Evolutionary conservation across 495 filamentous ascomycete species (phyloP).

Genomic region (Podospora pseudopauciseta): DNA sequence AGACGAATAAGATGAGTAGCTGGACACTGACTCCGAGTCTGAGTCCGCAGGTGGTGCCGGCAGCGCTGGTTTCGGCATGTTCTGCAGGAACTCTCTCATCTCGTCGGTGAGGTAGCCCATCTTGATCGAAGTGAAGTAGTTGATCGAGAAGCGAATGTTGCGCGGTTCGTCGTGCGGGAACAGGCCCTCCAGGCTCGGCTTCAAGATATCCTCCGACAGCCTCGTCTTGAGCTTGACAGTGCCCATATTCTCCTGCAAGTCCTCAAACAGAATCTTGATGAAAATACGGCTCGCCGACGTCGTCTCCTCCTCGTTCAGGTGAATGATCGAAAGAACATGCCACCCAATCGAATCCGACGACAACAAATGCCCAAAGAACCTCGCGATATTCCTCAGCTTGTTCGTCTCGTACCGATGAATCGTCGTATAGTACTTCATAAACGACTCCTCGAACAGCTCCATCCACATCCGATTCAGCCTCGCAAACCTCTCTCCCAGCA

Average conservation of each 20-base stretch:
- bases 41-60: constrained; percentile 56
- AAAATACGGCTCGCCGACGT: constrained; percentile 94
- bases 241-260: constrained; percentile 81
- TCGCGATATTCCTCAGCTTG: constrained; percentile 85
- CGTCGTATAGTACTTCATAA: constrained; percentile 91
- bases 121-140: constrained; percentile 96
- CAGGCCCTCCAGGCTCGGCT: constrained; percentile 75
- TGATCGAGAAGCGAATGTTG: constrained; percentile 95
- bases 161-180: constrained; percentile 87
- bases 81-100: constrained; percentile 87
- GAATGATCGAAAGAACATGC: constrained; percentile 80
- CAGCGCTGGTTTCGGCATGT: constrained; percentile 70
- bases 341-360: constrained; percentile 84
- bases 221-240: constrained; percentile 71
- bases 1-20: constrained; percentile 64
- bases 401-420: constrained; percentile 97
- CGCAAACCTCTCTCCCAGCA: constrained; percentile 90
- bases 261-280: constrained; percentile 95
- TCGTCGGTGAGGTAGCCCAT: constrained; percentile 93
- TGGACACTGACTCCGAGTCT: constrained; percentile 59
- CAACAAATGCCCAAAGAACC: constrained; percentile 91
- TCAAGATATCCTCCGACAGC: constrained; percentile 71
- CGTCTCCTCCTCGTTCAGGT: constrained; percentile 94
- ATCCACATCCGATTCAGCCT: constrained; percentile 94
- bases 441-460: constrained; percentile 82